Conservation (phyloP, 345 rosid species). For the Lepidium sativum region DNA sequence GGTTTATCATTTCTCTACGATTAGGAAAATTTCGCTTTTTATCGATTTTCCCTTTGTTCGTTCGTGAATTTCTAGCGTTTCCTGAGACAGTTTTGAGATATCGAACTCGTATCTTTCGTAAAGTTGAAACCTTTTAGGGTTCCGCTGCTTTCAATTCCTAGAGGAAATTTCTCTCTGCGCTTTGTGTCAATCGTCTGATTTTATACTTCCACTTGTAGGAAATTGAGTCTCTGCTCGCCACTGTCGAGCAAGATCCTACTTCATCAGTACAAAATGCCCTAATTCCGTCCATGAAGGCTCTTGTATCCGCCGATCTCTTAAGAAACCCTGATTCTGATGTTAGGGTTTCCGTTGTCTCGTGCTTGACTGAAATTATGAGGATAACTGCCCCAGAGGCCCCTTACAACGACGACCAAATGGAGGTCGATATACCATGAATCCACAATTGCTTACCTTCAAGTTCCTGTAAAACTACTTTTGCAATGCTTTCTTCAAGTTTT, state of each 20-base stretch:
- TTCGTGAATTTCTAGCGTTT: background rate
- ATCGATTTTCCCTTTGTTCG: background rate
- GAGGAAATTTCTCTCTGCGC: background rate
- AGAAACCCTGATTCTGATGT: slow-evolving; percentile 52
- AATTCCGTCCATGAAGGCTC: slow-evolving; percentile 49
- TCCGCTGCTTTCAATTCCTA: background rate
- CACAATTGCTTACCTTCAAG: background rate
- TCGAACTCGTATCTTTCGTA: background rate
- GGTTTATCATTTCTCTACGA: slow-evolving; percentile 4
- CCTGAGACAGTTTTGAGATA: background rate
- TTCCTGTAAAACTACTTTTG: background rate
- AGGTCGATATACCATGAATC: slow-evolving; percentile 31
- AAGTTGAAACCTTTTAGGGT: slow-evolving; percentile 7
- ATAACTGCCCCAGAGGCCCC: slow-evolving; percentile 82
- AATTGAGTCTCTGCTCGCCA: slow-evolving; percentile 45
- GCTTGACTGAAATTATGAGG: slow-evolving; percentile 64
- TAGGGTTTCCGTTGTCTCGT: slow-evolving; percentile 53
- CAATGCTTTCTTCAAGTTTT: background rate
- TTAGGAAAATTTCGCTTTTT: background rate
- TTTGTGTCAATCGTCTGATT: slow-evolving; percentile 1
- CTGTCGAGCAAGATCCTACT: slow-evolving; percentile 56
- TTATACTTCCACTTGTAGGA: slow-evolving; percentile 28
- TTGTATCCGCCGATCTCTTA: slow-evolving; percentile 42
- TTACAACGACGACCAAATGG: slow-evolving; percentile 55
- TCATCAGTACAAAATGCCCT: slow-evolving; percentile 41